Conservation (phyloP, 495 filamentous ascomycete species). For the Astrothelium subdiscretum region DNA sequence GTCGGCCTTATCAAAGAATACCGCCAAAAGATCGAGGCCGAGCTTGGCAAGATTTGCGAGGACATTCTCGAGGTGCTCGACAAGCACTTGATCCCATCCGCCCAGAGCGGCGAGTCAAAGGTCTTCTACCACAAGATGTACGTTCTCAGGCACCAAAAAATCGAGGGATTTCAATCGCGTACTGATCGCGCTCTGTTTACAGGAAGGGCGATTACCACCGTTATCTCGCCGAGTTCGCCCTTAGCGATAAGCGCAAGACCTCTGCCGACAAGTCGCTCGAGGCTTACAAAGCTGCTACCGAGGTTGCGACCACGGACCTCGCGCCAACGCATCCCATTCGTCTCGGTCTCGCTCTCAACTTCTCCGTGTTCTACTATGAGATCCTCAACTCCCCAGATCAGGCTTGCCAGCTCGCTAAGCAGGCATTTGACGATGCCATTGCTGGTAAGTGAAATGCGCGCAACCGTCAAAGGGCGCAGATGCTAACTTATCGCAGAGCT, state of each 20-base stretch:
- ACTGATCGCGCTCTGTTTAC: conserved; percentile 14
- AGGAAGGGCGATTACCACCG: conserved; percentile 99
- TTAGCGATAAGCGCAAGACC: conserved; percentile 96
- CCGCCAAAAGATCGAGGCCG: conserved; percentile 97
- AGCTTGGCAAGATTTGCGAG: conserved; percentile 98
- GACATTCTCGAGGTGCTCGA: conserved; percentile 96
- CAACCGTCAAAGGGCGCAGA: neutral
- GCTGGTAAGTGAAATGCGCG: conserved; percentile 35
- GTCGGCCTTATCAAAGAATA: conserved; percentile 96
- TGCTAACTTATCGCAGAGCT: conserved; percentile 55
- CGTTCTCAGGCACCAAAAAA: conserved; percentile 14
- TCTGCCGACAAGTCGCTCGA: conserved; percentile 94
- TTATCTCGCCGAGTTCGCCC: conserved; percentile 97
- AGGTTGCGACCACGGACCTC: conserved; percentile 93
- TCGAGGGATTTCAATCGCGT: neutral
- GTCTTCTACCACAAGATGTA: conserved; percentile 99
- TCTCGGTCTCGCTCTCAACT: conserved; percentile 95
- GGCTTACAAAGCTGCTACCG: conserved; percentile 99
- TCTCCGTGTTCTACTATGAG: conserved; percentile 99
- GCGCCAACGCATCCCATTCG: conserved; percentile 98
- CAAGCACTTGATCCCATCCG: conserved; percentile 90
- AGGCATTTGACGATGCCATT: conserved; percentile 98
- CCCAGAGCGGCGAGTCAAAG: conserved; percentile 95
- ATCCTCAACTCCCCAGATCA: conserved; percentile 98
- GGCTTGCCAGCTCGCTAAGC: conserved; percentile 98